Base-by-base conservation (phyloP, 768 basidiomycete genomes). In the Jaapia argillacea region DNA sequence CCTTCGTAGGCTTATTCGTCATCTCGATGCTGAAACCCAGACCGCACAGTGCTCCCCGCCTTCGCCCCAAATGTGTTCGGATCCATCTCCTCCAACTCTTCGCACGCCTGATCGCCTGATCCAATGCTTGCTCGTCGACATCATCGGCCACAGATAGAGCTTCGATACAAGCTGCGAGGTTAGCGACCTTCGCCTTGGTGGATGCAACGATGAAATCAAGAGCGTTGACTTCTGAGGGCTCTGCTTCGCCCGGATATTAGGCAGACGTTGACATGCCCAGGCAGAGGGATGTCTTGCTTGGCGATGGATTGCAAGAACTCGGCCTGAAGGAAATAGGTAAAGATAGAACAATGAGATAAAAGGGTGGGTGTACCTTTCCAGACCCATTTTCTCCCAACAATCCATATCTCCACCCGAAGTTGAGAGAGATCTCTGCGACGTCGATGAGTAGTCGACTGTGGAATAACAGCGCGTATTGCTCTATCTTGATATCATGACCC, bases 1-100 rank as follows among this genome's bases (percentile, higher is more conserved):
- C 94, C 67, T 90, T 94, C 24, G 94, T 99, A 3, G 92, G 85
- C 63, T 84, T 87, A 62, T 76, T 75, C 93, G 97, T 96, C 94
- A 98, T 98, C 43, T 68, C 59, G 54, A 74, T 75, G 39, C 73
- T 71, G 69, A 99, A 99, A 13, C 94, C 94, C 28, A 99, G 79
- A 78, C 94, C 96, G 55, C 93, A 86, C n/a, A 53, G 98, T 94
- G 52, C 86, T 86, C 42, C 85, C 86, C 1, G 96, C 94, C 66
- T 98, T 98, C 27, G 82, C 75, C 63, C 98, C 96, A 59, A 99
- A 99, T 4, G 92, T 96, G 48, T 64, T 74, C 2, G 96, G 93
- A 66, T 99, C 94, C 64, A 99, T 69, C 62, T 96, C 94, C 64
- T 99, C 96, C 23, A 98, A 75, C 63, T 94, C 91, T 63, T 98